These are phyloP conservation scores for Punica granatum DNA, from an alignment of 345 rosid genomes.

Conservation along the genomic window DNA sequence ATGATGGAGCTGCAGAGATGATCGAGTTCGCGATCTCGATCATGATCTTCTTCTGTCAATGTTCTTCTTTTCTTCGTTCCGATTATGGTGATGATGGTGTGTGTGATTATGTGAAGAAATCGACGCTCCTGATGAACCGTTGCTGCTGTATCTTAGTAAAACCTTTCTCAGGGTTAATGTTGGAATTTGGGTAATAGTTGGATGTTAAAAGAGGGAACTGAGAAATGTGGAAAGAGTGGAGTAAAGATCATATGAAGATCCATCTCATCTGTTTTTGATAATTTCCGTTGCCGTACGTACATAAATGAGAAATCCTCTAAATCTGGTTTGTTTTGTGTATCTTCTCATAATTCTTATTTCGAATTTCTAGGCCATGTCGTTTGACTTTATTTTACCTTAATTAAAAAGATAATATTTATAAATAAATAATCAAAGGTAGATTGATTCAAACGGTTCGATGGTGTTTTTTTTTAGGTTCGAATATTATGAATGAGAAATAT, in stretches of 20 bases:
- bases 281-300: not conserved
- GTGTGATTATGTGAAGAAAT: not conserved
- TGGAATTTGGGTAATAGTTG: not conserved
- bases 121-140: not conserved
- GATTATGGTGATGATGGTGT: not conserved
- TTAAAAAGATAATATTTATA: no score
- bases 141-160: no score
- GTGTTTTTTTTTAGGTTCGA: no score
- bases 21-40: conserved; percentile 5
- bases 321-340: not conserved
- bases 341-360: not conserved
- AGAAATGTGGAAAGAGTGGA: not conserved
- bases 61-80: not conserved
- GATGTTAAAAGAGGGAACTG: not conserved
- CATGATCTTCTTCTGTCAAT: not conserved
- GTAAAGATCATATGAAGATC: not conserved
- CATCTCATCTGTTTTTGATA: not conserved
- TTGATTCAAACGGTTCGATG: no score
- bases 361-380: not conserved
- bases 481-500: no score
- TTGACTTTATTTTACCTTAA: not conserved
- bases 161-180: no score
- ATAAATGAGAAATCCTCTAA: not conserved
- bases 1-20: conserved; percentile 62
- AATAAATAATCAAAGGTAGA: no score